Evolutionary conservation across 352 stramenopile genomes (phyloP).

Genomic region (Hyaloperonospora brassicae): DNA sequence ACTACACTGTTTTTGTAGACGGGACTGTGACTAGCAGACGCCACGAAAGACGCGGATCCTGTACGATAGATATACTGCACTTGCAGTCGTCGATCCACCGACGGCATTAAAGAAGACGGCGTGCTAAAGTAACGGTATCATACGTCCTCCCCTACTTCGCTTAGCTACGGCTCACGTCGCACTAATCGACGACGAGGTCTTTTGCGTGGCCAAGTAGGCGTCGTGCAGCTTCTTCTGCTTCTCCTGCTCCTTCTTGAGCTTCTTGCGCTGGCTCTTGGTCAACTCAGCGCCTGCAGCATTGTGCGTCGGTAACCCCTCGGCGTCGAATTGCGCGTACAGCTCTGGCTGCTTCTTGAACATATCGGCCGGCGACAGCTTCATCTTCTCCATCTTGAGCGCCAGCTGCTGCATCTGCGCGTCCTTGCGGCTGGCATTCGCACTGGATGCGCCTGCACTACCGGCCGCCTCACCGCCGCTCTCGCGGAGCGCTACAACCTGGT

Average conservation of each 20-base stretch:
- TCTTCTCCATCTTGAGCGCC: conserved; percentile 89
- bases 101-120: conserved; percentile 1
- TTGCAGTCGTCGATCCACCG: background rate
- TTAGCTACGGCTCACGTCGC: background rate
- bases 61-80: background rate
- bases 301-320: conserved; percentile 69
- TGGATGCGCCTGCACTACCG: conserved; percentile 10
- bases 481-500: conserved; percentile 94
- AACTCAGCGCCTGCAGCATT: conserved; percentile 45
- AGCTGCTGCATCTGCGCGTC: conserved; percentile 75
- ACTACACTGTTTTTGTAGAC: too few relatives aligned
- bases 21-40: background rate
- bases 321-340: conserved; percentile 67
- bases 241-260: conserved; percentile 84
- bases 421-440: conserved; percentile 62
- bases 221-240: conserved; percentile 86
- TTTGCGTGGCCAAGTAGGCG: conserved; percentile 38
- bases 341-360: conserved; percentile 70
- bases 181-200: conserved; percentile 8
- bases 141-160: background rate
- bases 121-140: too few relatives aligned
- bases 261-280: conserved; percentile 80
- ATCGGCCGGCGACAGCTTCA: conserved; percentile 79
- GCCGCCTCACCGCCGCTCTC: conserved; percentile 52
- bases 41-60: conserved; percentile 1